phyloP scores from a whole-genome alignment of 2,329 filamentous ascomycete species.

The Fusarium tricinctum region DNA sequence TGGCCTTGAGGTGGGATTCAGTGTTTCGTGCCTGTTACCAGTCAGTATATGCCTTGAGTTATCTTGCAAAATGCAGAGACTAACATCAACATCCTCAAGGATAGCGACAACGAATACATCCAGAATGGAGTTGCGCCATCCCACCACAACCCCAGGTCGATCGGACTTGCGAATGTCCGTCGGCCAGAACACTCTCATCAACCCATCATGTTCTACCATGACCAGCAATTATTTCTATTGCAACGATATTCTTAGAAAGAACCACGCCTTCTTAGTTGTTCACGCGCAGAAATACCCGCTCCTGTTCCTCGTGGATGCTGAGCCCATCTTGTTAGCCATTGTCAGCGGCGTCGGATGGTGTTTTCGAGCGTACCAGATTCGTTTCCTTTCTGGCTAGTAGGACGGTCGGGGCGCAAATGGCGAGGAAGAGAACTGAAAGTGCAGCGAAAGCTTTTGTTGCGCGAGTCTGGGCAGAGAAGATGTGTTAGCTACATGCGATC shows the following conservation, averaged over 20 bases:
- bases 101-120: constrained; percentile 93
- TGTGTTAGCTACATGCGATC: constrained; percentile 13
- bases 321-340: constrained; percentile 36
- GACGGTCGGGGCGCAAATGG: constrained; percentile 86
- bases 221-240: constrained; percentile 56
- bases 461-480: constrained; percentile 72
- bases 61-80: constrained; percentile 47
- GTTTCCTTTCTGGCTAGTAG: constrained; percentile 85
- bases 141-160: constrained; percentile 87
- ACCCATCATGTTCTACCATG: constrained; percentile 83
- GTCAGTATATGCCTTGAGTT: constrained; percentile 44
- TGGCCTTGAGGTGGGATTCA: constrained; percentile 86
- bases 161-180: constrained; percentile 82
- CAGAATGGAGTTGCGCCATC: constrained; percentile 92
- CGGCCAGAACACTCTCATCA: constrained; percentile 99
- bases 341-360: constrained; percentile 37
- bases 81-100: constrained; percentile 89
- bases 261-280: constrained; percentile 92
- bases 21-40: constrained; percentile 77
- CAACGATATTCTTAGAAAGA: constrained; percentile 78
- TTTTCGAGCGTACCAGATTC: constrained; percentile 73
- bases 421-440: constrained; percentile 86
- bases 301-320: constrained; percentile 86
- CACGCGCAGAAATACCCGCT: constrained; percentile 90
- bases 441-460: constrained; percentile 87